Evolutionary conservation across 352 stramenopile species (phyloP), one percentile per base, ranked within the genome.

Genomic region (Elongisporangium undulatum): DNA sequence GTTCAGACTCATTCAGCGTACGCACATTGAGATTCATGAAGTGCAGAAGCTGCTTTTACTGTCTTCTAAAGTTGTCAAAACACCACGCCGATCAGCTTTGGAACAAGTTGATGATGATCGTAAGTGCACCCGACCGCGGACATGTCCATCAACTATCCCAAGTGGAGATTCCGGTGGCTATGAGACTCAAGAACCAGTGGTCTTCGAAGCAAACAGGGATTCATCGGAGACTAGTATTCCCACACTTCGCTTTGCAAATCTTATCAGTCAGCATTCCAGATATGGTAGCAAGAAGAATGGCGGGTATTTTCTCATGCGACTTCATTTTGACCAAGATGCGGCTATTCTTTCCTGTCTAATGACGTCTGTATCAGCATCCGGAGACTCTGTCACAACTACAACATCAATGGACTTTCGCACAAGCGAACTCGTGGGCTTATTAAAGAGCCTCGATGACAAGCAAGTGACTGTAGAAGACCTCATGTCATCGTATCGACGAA

Each of bases 131-230:
- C 58, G 73, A 22, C 71, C 74, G 13, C 62, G 71, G 3, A 87
- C 79, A 4, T 89, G 79, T 51, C 79, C 79, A 10, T 85, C 72
- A 3, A 79, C 63, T n/a, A 61, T 87, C 45, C 56, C 63, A 9
- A 83, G 66, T n/a, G 61, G 73, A 1, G 58, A 34, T 13, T 7
- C 0, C 9, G 38, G 48, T 16, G 21, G 17, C 12, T 9, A 55
- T 21, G 26, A 26, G 10, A 20, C 34, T 4, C 16, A 15, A n/a
- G 22, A 16, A 15, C 21, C 17, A 29, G 9, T 41, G 5, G 29
- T 15, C 29, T 41, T 9, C 7, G 7, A 34, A 34, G 7, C 24
- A 34, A 7, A 7, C 24, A 9, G 29, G 13, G 5, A 4, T 15
- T 15, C 5, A 2, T 41, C 9, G 29, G 29, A 41, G 13, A 9